Evolutionary conservation across 768 basidiomycete genomes (phyloP), one percentile per base, ranked within the genome.

Genomic region (Tephrocybe sp.): DNA sequence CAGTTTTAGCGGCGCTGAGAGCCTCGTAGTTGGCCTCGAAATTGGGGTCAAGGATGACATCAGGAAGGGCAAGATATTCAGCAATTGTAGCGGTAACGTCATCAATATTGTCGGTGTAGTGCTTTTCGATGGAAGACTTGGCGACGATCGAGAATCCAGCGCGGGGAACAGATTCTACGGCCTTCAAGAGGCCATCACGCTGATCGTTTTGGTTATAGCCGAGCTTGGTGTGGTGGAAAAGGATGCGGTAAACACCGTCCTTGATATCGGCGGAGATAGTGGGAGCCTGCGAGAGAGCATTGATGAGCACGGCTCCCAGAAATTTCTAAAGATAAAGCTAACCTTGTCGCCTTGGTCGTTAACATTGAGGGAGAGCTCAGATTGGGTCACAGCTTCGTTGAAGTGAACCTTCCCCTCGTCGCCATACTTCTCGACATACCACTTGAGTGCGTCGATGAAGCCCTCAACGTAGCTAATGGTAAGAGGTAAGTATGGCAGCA

Each of bases 211-310:
- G 59, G 59, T 72, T 71, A 56, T 62, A 69, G 0, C 68, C 69
- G 12, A 75, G 65, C 20, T 54, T 55, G 21, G 59, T 53, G 36
- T 65, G 57, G 26, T 64, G 49, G 63, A 75, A 73, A 37, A 75
- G 64, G 48, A 75, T 72, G 53, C 65, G 64, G 63, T 68, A 73
- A 14, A 71, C 67, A 11, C 72, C 72, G n/a, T 71, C 70, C 49
- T 66, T 67, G 53, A 75, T 62, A 20, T 71, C 72, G 23, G 65
- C 61, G 24, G 55, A 41, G 56, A 75, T 68, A 23, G 63, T 62
- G 17, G 57, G 57, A 12, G 62, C 70, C 63, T 72, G 58, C 21
- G 5, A 17, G 20, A 25, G 32, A 20, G 9, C 6, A 21, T 38
- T 32, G 38, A 9, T 39, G 0, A 44, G 48, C 9, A 18, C 10